Evolutionary conservation across 495 filamentous ascomycete species (phyloP), one percentile per base, ranked within the genome.

Genomic region (Annulohypoxylon moriforme): DNA sequence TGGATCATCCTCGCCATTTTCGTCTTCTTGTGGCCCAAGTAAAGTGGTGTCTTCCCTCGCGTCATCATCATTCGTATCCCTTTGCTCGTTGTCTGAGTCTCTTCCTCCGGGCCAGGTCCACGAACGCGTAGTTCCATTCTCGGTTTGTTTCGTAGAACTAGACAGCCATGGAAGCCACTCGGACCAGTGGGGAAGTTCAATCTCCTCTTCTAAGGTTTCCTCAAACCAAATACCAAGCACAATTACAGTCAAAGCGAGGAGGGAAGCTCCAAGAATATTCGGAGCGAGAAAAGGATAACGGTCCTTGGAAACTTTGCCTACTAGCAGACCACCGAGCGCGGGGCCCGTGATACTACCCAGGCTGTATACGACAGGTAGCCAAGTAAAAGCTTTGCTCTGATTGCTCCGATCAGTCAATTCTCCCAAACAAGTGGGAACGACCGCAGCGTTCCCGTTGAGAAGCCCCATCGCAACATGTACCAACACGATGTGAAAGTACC

Each of bases 391-490:
- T 52, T 86, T 87, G 42, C 91, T 93, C 81, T 99, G 96, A 78
- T 99, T 99, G 68, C 91, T 94, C 42, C 92, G 89, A 75, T 98
- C 95, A 1, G 96, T 99, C 63, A 99, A 91, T 78, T 99, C 96
- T 10, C 96, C 96, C 25, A 99, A 82, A 63, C 94, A 96, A 1
- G 96, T 97, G 25, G 93, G 94, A 2, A 99, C 92, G 18, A 98
- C 87, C 5, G 86, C 88, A 2, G 87, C 86, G 71, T 99, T 99
- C 10, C 96, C 96, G 77, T 98, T 98, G 22, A 96, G 89, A 47
- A 97, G 73, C 11, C 96, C 96, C 93, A 97, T 97, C 42, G 95
- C 80, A 0, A 90, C 88, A 76, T 99, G 96, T 9, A 97, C 94
- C 20, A 89, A 47, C 5, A 97, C 85, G 8, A 97, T 90, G 74